These are phyloP conservation scores for Vitis cinerea DNA, from an alignment of 164 flowering plant genomes.

Conservation along the genomic window DNA sequence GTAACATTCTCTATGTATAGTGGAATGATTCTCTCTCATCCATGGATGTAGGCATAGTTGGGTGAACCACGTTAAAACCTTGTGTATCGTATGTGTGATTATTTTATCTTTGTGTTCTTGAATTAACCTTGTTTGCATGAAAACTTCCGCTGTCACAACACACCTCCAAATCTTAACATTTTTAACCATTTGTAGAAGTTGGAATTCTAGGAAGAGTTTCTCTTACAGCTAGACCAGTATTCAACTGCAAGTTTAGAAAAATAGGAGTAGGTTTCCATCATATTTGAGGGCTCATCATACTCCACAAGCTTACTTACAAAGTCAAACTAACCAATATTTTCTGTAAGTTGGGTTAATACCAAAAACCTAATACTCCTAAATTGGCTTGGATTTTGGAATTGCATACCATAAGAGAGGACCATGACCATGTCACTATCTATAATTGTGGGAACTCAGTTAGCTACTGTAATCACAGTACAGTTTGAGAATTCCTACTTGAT, in stretches of 20 bases:
- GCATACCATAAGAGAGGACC: conserved; percentile 83
- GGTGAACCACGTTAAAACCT: too few species aligned
- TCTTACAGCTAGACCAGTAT: conserved; percentile 73
- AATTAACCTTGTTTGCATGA: too few species aligned
- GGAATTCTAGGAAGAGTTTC: conserved; percentile 27
- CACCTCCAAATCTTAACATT: too few species aligned
- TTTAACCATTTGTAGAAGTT: background rate
- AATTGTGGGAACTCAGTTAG: conserved; percentile 88
- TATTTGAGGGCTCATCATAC: conserved; percentile 70
- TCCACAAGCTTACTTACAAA: conserved; percentile 61
- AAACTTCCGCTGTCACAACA: too few species aligned
- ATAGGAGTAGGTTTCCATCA: conserved; percentile 57
- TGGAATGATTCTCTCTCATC: too few species aligned
- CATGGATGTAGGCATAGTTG: too few species aligned
- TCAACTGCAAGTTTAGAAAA: conserved; percentile 79
- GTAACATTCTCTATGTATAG: too few species aligned
- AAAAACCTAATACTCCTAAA: background rate
- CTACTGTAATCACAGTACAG: conserved; percentile 78
- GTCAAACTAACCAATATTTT: background rate
- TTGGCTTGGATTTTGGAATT: background rate
- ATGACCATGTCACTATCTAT: conserved; percentile 85
- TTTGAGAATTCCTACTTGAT: conserved; percentile 66
- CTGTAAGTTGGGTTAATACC: too few species aligned
- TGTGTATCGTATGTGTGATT: too few species aligned
- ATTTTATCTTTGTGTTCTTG: too few species aligned